Evolutionary conservation across 805 yeast species (phyloP).

Genomic region (Monosporozyma siamensis): DNA sequence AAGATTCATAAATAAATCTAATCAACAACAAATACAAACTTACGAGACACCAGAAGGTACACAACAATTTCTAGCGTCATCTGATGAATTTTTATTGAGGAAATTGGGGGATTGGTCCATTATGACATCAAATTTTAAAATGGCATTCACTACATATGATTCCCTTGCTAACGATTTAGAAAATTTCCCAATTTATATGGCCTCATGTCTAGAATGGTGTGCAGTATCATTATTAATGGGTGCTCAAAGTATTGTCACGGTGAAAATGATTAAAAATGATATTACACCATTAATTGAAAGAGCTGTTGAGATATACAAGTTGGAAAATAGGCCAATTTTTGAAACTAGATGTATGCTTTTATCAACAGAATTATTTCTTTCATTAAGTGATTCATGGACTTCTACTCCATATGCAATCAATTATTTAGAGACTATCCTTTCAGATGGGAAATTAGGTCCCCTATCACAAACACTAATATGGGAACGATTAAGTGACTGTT

Average conservation of each 20-base stretch:
- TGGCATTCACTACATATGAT: constrained; percentile 78
- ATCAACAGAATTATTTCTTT: constrained; percentile 57
- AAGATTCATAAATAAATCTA: constrained; percentile 24
- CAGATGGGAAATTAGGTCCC: constrained; percentile 34
- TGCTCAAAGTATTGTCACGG: constrained; percentile 34
- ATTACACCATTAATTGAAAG: constrained; percentile 33
- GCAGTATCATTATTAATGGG: constrained; percentile 63
- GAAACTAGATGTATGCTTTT: constrained; percentile 60
- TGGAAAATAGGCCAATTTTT: constrained; percentile 48
- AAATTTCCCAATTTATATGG: constrained; percentile 39
- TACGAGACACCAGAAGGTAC: constrained; percentile 35
- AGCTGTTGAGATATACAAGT: constrained; percentile 33
- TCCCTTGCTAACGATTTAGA: constrained; percentile 66
- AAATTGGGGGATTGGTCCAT: constrained; percentile 88
- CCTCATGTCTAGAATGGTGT: constrained; percentile 84
- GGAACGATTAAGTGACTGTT: constrained; percentile 48
- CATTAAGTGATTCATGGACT: constrained; percentile 35
- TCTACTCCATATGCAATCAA: constrained; percentile 36
- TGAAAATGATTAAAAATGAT: constrained; percentile 36
- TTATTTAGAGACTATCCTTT: constrained; percentile 38
- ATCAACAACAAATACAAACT: constrained; percentile 8
- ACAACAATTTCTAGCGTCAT: constrained; percentile 50
- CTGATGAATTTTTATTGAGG: constrained; percentile 66
- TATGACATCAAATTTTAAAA: constrained; percentile 81
- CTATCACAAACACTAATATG: constrained; percentile 42